A percentile compares a stretch with the other conserved stretches of the same genome.
Evolutionary conservation across 257 asterid species (phyloP).

Genomic region (Oldenlandia corymbosa): DNA sequence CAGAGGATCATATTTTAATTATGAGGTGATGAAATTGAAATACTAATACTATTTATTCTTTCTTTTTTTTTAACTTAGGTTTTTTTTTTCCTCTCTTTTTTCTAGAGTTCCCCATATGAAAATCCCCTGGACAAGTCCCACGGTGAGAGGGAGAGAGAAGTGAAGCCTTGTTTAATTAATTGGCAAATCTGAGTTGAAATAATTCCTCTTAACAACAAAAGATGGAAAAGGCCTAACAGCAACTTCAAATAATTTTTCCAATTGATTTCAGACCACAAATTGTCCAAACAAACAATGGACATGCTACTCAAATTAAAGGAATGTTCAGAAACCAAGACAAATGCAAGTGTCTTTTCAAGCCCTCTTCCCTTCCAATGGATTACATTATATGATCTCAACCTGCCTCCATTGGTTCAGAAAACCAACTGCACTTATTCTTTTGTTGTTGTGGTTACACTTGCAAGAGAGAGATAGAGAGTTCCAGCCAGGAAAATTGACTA

Average conservation of each 20-base stretch:
- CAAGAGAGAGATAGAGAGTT: slow-evolving; percentile 12
- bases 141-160: no score
- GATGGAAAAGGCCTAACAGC: no score
- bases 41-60: no score
- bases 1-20: no score
- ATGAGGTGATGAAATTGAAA: no score
- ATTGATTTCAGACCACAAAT: slow-evolving; percentile 8
- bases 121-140: no score
- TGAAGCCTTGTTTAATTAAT: no score
- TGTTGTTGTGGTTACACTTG: not conserved
- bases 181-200: no score
- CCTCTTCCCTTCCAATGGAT: not conserved
- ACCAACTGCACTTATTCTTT: slow-evolving; percentile 9
- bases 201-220: no score
- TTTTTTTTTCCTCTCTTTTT: no score
- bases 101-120: no score
- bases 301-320: slow-evolving; percentile 3
- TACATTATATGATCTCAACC: slow-evolving; percentile 4
- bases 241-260: not conserved
- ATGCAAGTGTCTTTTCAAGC: not conserved
- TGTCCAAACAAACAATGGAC: slow-evolving; percentile 1
- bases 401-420: slow-evolving; percentile 4
- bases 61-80: no score
- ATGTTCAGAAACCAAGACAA: not conserved
- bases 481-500: slow-evolving; percentile 18